Conservation (phyloP, 2,329 filamentous ascomycete genomes). For the Sphaerulina musiva region DNA sequence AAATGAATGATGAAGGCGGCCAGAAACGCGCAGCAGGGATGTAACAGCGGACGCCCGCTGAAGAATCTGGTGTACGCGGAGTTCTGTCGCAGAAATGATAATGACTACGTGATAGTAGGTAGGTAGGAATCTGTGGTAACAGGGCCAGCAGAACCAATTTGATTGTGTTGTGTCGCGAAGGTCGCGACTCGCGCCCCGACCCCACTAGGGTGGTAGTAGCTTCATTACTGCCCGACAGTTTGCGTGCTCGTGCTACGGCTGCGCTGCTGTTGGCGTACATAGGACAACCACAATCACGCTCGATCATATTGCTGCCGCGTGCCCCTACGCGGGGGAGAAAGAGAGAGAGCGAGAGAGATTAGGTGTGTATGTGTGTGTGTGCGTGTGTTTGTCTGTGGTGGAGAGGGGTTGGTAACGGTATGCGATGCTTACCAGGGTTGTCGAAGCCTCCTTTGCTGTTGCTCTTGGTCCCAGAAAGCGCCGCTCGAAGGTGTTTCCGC, state of each 20-base stretch:
- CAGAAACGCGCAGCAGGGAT: slow-evolving; percentile 5
- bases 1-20: background rate
- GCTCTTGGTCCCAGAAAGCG: slow-evolving; percentile 1
- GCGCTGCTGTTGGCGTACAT: too few species aligned
- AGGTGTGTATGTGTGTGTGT: background rate
- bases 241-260: too few species aligned
- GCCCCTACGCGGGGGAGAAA: too few species aligned
- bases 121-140: too few species aligned
- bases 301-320: too few species aligned
- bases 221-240: too few species aligned
- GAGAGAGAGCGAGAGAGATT: background rate
- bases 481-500: slow-evolving; percentile 4
- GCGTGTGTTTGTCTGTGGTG: background rate
- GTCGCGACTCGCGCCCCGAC: too few species aligned
- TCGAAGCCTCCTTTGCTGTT: background rate
- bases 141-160: too few species aligned
- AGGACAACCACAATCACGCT: too few species aligned
- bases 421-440: slow-evolving; percentile 4
- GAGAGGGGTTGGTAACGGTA: background rate
- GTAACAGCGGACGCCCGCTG: background rate
- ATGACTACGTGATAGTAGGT: background rate
- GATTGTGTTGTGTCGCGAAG: too few species aligned
- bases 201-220: too few species aligned
- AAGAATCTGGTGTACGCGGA: background rate
- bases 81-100: background rate